Base-by-base conservation (phyloP, 2,329 filamentous ascomycete genomes). In the Penicillium sp. region DNA sequence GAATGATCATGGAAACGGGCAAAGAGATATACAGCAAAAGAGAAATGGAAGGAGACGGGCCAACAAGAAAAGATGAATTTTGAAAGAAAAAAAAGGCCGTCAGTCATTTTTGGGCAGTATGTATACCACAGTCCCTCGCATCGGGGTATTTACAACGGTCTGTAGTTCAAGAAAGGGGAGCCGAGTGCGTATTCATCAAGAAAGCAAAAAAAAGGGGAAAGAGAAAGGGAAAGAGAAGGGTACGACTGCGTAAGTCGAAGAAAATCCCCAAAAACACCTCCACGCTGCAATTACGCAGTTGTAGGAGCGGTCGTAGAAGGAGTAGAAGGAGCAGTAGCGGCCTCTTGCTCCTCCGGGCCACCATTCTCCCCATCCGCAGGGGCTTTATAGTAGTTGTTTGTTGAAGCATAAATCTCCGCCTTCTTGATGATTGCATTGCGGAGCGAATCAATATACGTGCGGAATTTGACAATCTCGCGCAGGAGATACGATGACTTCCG, bases 401-500 rank as follows among this genome's bases (percentile, higher is more conserved):
- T 53, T 5, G 52, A 55, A 45, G 52, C 6, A 34, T 62, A 90
- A 43, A 97, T 88, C 71, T 88, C 88, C 48, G 85, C 83, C 73
- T 90, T 92, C 56, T 87, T 83, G 35, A 74, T 78, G 67, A 90
- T 86, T 0, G 93, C 93, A 39, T 86, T 85, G 59, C 87, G 83
- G 53, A 99, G 79, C 37, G 87, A 88, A 74, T 98, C 95, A 67
- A 97, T 93, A 71, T 98, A 99, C 0, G 93, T 98, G 61, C 90
- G 84, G 79, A 96, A 98, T 77, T 98, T 98, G 76, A 98, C 92
- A 74, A 96, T 97, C 79, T 99, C 95, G 38, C 91, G 84, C 12
- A 98, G 83, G 42, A 99, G 80, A 73, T 98, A 96, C 34, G 91
- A 89, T 57, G 91, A 96, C 80, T 98, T 98, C 71, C 90, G 88